Conservation (phyloP, 2,329 filamentous ascomycete genomes). For the Apiospora sp. region DNA sequence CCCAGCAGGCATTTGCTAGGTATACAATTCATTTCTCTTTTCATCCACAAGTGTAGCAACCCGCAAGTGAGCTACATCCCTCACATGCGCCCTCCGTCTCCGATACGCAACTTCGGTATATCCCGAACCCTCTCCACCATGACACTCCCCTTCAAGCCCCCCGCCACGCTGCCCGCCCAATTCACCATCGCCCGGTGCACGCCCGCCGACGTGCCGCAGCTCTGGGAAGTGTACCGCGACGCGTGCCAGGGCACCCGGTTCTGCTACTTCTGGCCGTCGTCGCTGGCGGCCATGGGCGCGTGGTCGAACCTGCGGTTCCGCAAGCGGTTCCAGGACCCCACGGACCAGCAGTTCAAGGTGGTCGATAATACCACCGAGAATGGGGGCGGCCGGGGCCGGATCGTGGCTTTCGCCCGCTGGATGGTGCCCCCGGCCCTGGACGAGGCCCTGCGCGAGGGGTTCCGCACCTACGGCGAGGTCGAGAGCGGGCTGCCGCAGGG, state of each 20-base stretch:
- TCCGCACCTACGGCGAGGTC: slow-evolving; percentile 33
- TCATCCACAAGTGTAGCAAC: no score
- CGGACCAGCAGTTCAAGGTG: slow-evolving; percentile 40
- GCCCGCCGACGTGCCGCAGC: slow-evolving; percentile 30
- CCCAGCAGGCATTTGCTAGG: neutral
- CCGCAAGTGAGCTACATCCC: neutral
- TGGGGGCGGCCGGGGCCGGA: slow-evolving; percentile 5
- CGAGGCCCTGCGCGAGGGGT: slow-evolving; percentile 32
- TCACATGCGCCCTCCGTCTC: neutral
- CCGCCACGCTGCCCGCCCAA: slow-evolving; percentile 19
- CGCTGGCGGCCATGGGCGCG: slow-evolving; percentile 33
- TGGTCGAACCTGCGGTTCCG: slow-evolving; percentile 38
- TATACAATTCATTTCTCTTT: neutral
- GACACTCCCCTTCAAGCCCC: slow-evolving; percentile 25
- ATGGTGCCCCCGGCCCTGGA: slow-evolving; percentile 33
- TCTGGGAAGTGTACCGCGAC: slow-evolving; percentile 33
- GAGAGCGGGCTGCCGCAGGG: slow-evolving; percentile 26
- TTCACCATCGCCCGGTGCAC: slow-evolving; percentile 27
- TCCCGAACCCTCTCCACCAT: neutral
- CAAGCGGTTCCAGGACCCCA: slow-evolving; percentile 36
- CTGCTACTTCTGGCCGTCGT: slow-evolving; percentile 41
- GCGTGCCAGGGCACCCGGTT: slow-evolving; percentile 38
- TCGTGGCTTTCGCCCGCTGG: slow-evolving; percentile 41
- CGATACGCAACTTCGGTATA: neutral
- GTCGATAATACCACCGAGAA: slow-evolving; percentile 34